Conservation (phyloP, 75 land plant genomes). For the Larix kaempferi region DNA sequence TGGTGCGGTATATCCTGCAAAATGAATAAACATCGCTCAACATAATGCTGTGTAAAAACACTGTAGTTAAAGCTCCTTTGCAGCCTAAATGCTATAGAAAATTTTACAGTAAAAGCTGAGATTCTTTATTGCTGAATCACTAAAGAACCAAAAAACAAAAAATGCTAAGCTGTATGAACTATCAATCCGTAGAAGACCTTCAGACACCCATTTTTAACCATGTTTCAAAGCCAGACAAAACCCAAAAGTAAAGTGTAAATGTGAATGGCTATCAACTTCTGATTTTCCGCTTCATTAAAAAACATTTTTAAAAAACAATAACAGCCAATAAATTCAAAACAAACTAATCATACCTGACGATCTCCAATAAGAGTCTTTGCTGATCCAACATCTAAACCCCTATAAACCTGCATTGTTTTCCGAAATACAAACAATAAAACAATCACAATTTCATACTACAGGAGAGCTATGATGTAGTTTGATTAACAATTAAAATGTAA, state of each 20-base stretch:
- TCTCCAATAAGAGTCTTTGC: constrained; percentile 58
- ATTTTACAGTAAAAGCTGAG: not conserved
- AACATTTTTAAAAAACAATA: not conserved
- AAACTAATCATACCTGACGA: constrained; percentile 6
- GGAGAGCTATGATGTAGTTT: too few species aligned
- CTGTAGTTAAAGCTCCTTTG: not conserved
- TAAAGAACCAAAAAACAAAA: not conserved
- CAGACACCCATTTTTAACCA: not conserved
- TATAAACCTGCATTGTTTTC: constrained; percentile 58
- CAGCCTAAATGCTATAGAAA: not conserved
- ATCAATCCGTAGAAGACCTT: not conserved
- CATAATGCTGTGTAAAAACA: not conserved
- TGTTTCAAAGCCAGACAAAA: not conserved
- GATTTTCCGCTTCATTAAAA: not conserved
- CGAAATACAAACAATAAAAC: not conserved
- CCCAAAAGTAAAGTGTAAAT: not conserved
- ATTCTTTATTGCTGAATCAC: not conserved
- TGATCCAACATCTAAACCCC: constrained; percentile 88
- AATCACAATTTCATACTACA: not conserved
- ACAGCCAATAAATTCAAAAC: not conserved
- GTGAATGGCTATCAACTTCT: not conserved
- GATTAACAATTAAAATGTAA: too few species aligned
- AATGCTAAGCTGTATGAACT: not conserved
- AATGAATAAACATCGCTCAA: not conserved
- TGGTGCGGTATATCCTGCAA: constrained; percentile 42